Evolutionary conservation across 164 flowering plant genomes (phyloP), one percentile per base, ranked within the genome.

Genomic region (Warburgia ugandensis): DNA sequence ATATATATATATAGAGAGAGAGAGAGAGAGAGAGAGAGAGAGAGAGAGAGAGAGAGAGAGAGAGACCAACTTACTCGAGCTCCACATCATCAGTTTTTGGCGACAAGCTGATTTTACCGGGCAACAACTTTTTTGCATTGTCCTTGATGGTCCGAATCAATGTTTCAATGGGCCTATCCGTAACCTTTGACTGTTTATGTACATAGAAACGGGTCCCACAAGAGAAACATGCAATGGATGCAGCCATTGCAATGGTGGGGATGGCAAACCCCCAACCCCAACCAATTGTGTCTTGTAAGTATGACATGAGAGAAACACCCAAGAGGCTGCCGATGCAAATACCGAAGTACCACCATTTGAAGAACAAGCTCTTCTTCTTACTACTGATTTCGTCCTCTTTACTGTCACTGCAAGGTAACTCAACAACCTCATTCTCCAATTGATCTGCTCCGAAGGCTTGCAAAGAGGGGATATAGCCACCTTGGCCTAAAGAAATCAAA

Each of bases 371-470:
- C 67, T 75, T 87, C 36, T 50, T 70, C 16, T 45, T 64, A 4
- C 70, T 40, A 20, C 37, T 58, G 22, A 58, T 27, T 1, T 67
- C 67, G 8, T 48, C 30, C 11, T 55, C 48, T 22, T 61, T 31
- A 14, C 61, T 59, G 35, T 52, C 65, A 9, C 13, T 62, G 5
- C 58, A 23, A 7, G 87, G 78, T 61, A 77, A 45, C 26, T 74
- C 81, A 0, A 75, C 48, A 10, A 23, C 78, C 4, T 74, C 79
- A 3, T 36, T 49, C 35, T 80, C 84, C 1, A 84, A 77, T 50
- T 89, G 99, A n/a, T 84, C 96, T 4, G 96, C 92, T 35, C 79
- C 99, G 22, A 94, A 94, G 53, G 97, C 91, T 69, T 94, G 99
- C 36, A 94, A 42, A 47, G 95, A 89, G 16, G 99, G 94, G 64